Percentiles rank a stretch among this genome's conserved stretches.
These are phyloP conservation scores for Gillenia trifoliata DNA, from an alignment of 306 rosid species.

Conservation along the genomic window DNA sequence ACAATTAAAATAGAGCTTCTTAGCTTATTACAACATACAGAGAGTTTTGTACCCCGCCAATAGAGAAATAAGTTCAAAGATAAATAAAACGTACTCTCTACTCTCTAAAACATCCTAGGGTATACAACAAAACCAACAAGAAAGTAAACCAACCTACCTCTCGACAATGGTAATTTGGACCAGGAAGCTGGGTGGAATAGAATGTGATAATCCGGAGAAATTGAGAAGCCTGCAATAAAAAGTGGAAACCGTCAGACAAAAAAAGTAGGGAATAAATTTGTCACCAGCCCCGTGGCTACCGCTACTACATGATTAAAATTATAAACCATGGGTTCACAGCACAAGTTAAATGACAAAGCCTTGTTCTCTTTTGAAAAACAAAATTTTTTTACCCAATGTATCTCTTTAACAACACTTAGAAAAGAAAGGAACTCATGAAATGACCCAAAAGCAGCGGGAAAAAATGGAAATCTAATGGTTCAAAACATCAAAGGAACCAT, in stretches of 20 bases:
- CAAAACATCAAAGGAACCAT: neutral
- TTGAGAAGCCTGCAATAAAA: slow-evolving; percentile 66
- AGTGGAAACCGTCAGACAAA: slow-evolving; percentile 17
- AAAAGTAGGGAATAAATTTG: neutral
- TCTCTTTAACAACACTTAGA: neutral
- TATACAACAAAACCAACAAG: neutral
- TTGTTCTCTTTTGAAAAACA: neutral
- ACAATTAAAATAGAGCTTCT: neutral
- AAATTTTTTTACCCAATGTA: neutral
- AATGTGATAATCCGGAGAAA: slow-evolving; percentile 81
- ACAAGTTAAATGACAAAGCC: neutral
- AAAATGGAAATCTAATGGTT: neutral
- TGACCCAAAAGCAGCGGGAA: neutral
- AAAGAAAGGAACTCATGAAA: neutral
- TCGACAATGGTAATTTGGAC: slow-evolving; percentile 98
- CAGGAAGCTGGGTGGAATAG: slow-evolving; percentile 99
- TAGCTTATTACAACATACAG: neutral
- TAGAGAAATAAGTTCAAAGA: no score
- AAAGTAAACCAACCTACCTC: slow-evolving; percentile 46
- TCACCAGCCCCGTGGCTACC: neutral
- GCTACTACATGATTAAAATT: neutral
- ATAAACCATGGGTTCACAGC: neutral
- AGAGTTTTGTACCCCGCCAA: neutral
- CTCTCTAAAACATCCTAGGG: neutral
- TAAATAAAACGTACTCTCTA: neutral